phyloP scores from a whole-genome alignment of 2,329 filamentous ascomycete species.

The Fusarium sp. region DNA sequence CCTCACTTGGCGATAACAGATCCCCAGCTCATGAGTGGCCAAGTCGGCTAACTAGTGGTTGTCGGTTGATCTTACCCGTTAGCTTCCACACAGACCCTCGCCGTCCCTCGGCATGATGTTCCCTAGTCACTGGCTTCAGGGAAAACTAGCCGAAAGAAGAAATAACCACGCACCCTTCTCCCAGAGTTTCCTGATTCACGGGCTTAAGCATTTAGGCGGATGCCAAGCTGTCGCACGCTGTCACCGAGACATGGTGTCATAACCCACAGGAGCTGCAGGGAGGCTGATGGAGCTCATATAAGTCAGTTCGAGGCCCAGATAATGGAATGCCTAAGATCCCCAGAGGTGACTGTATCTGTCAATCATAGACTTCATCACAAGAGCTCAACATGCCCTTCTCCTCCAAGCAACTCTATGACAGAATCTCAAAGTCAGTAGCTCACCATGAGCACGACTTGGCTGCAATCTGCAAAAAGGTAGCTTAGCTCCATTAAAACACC shows the following conservation, averaged over 20 bases:
- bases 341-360: not conserved
- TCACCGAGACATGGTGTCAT: not conserved
- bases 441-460: conserved; percentile 32
- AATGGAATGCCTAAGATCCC: not conserved
- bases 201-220: not conserved
- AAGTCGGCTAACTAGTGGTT: conserved; percentile 33
- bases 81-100: conserved; percentile 9
- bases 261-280: conserved; percentile 2
- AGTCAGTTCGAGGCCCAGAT: conserved; percentile 4
- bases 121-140: not conserved
- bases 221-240: not conserved
- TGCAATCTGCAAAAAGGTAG: conserved; percentile 35
- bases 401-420: conserved; percentile 10
- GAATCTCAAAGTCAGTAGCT: conserved; percentile 29
- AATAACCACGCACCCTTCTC: not conserved
- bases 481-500: not conserved
- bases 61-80: conserved; percentile 1
- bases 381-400: conserved; percentile 9
- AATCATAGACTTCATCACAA: not conserved
- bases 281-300: conserved; percentile 8
- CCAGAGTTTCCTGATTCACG: conserved; percentile 7
- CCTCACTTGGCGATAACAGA: not conserved
- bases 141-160: not conserved
- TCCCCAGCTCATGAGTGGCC: conserved; percentile 19
- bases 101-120: not conserved